Evolutionary conservation across 345 rosid species (phyloP).

Genomic region (Viola odorata): DNA sequence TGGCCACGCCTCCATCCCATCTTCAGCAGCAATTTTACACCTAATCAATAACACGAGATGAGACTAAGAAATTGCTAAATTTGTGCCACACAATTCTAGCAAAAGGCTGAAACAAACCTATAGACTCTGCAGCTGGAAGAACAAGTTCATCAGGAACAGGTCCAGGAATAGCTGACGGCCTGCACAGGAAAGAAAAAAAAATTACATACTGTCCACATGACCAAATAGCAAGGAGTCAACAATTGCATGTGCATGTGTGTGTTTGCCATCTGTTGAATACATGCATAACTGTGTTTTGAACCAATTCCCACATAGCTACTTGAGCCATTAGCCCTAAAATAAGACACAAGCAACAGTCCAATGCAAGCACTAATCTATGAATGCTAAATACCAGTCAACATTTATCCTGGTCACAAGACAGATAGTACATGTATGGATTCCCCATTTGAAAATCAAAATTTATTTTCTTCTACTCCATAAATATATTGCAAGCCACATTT

Average conservation of each 20-base stretch:
- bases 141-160: constrained; percentile 84
- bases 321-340: no score
- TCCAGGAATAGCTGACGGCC: constrained; percentile 96
- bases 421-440: no score
- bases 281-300: no score
- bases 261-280: neutral
- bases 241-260: neutral
- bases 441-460: no score
- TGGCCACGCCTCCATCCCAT: constrained; percentile 97
- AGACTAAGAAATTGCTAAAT: constrained; percentile 10
- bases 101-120: constrained; percentile 54
- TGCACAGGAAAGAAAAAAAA: constrained; percentile 20
- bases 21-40: constrained; percentile 76
- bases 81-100: neutral
- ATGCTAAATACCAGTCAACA: no score
- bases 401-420: no score
- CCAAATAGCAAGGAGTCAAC: constrained; percentile 1
- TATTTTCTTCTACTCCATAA: no score
- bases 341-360: no score
- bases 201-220: neutral
- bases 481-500: no score
- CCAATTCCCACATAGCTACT: no score
- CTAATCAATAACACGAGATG: constrained; percentile 33
- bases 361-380: no score
- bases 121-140: constrained; percentile 80